A percentile compares a stretch with the other conserved stretches of the same genome.
phyloP scores from a whole-genome alignment of 352 stramenopile genomes.

The Phytophthora agathidicida region DNA sequence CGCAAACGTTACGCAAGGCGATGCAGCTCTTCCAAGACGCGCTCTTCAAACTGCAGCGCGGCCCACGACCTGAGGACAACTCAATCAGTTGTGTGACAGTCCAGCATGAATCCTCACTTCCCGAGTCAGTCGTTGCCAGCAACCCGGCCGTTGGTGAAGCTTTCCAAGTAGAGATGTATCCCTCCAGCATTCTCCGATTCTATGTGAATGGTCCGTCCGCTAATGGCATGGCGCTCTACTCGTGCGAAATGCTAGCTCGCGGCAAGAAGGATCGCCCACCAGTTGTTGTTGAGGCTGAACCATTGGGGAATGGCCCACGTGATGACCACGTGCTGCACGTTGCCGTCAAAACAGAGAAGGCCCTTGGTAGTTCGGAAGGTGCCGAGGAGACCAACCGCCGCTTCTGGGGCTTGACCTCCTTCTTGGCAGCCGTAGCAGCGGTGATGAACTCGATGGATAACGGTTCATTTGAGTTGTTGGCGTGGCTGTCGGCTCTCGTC shows the following conservation, averaged over 20 bases:
- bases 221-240: slow-evolving; percentile 63
- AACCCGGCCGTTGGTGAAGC: slow-evolving; percentile 53
- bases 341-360: slow-evolving; percentile 38
- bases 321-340: slow-evolving; percentile 54
- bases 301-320: slow-evolving; percentile 38
- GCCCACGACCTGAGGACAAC: slow-evolving; percentile 68
- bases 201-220: slow-evolving; percentile 72
- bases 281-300: slow-evolving; percentile 51
- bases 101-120: slow-evolving; percentile 72
- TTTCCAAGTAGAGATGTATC: slow-evolving; percentile 75
- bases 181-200: slow-evolving; percentile 68
- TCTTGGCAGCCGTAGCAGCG: slow-evolving; percentile 45
- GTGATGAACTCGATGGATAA: slow-evolving; percentile 55
- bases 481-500: slow-evolving; percentile 56
- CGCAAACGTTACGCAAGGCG: slow-evolving; percentile 47
- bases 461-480: slow-evolving; percentile 48
- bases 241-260: slow-evolving; percentile 56
- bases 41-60: slow-evolving; percentile 71
- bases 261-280: slow-evolving; percentile 25
- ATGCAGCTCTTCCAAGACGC: slow-evolving; percentile 78
- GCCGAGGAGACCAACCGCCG: slow-evolving; percentile 37
- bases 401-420: slow-evolving; percentile 53
- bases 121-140: slow-evolving; percentile 57
- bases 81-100: slow-evolving; percentile 75
- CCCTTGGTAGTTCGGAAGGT: slow-evolving; percentile 17